Evolutionary conservation across 441 rosid genomes (phyloP).

Genomic region (Adansonia madagascariensis): DNA sequence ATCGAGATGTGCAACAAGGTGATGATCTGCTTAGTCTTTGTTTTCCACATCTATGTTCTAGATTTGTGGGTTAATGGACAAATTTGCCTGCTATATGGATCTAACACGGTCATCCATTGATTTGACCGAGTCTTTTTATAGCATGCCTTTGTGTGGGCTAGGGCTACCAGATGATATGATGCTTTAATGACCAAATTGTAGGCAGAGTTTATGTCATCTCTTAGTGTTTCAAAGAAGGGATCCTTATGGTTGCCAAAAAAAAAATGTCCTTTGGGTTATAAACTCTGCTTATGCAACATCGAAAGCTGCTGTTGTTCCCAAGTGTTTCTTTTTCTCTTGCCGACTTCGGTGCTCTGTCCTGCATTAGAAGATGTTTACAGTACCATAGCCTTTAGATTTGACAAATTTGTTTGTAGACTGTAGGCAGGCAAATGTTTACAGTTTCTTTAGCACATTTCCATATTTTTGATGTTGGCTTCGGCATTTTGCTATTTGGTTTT

Average conservation of each 20-base stretch:
- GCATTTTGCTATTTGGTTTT: conserved; percentile 13
- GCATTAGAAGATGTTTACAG: neutral
- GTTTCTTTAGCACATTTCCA: neutral
- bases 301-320: neutral
- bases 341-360: neutral
- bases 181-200: neutral
- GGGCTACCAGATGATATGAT: neutral
- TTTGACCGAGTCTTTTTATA: neutral
- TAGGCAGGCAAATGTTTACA: neutral
- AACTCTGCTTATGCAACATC: neutral
- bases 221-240: neutral
- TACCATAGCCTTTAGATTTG: neutral
- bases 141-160: neutral
- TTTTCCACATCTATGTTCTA: neutral
- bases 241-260: neutral
- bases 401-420: neutral
- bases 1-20: too few species aligned
- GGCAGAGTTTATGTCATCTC: neutral
- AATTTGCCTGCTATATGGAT: neutral
- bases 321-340: neutral
- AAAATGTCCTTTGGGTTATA: neutral
- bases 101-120: neutral
- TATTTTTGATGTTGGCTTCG: neutral
- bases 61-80: neutral
- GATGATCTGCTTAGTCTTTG: neutral